These are phyloP conservation scores for Pyrenula massariospora DNA, from an alignment of 495 filamentous ascomycete genomes.

Conservation along the genomic window DNA sequence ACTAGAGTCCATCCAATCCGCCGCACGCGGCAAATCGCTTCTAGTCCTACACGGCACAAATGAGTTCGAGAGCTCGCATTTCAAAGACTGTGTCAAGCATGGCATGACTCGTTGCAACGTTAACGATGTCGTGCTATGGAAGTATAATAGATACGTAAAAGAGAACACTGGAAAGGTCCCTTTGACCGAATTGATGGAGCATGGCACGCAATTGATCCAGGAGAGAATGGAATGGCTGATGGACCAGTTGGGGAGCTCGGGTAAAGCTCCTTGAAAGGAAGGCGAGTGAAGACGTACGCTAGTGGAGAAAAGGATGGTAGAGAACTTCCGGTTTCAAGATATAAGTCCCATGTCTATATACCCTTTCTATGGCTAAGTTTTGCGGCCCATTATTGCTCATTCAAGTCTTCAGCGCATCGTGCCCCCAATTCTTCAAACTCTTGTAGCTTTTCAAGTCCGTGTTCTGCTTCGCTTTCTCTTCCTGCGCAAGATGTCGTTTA, in stretches of 20 bases:
- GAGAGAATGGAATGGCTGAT: constrained; percentile 52
- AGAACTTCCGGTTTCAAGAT: too few relatives aligned
- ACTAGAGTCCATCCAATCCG: constrained; percentile 39
- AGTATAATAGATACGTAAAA: constrained; percentile 43
- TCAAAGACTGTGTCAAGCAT: constrained; percentile 41
- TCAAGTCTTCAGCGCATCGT: constrained; percentile 53
- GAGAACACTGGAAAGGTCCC: constrained; percentile 45
- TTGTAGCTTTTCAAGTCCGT: constrained; percentile 43
- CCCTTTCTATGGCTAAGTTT: too few relatives aligned
- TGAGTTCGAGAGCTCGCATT: constrained; percentile 47
- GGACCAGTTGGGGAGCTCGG: constrained; percentile 51
- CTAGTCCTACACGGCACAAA: constrained; percentile 64
- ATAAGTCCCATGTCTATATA: neutral
- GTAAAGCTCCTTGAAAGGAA: constrained; percentile 32
- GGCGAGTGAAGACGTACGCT: too few relatives aligned
- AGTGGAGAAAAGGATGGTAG: too few relatives aligned
- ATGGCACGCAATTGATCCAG: constrained; percentile 50
- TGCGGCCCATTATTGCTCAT: too few relatives aligned
- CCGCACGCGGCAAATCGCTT: constrained; percentile 40
- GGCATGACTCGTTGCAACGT: constrained; percentile 65
- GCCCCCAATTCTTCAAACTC: constrained; percentile 58
- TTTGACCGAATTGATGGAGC: constrained; percentile 53
- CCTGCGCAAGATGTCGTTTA: constrained; percentile 56
- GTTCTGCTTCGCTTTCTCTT: constrained; percentile 44
- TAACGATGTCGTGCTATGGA: constrained; percentile 57